Evolutionary conservation across 768 basidiomycete genomes (phyloP), one percentile per base, ranked within the genome.

Genomic region (Auriscalpium microsporum): DNA sequence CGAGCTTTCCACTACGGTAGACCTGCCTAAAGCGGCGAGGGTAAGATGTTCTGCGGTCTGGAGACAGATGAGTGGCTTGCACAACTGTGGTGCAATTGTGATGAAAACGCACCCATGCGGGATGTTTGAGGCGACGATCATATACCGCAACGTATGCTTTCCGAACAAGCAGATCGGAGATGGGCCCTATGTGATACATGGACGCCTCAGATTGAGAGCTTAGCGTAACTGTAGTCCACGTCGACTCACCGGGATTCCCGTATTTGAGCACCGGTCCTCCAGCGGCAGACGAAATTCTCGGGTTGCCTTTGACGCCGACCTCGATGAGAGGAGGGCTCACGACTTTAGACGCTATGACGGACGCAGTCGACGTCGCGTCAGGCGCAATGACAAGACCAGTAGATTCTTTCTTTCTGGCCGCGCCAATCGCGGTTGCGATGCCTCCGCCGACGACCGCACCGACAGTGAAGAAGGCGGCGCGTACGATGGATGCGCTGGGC

Each of bases 11-110:
- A 65, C 64, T 28, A 68, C 52, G 1, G 64, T 45, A 0, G 82
- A 80, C 53, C 77, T 78, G 33, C 80, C 79, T 10, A 96, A 72
- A 0, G 86, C 86, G 1, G 86, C 79, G 8, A 82, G 78, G 0
- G 93, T 96, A 37, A 99, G 75, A 67, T 98, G 94, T 68, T 99
- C 94, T 5, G 94, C 96, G 0, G 95, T 96, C 95, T 95, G 56
- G 9, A 16, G 1, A 36, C 8, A 34, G 23, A 7, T 16, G 16
- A 1, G 38, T 8, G 33, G 19, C 5, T n/a, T 16, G 8, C 44
- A 1, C 14, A 42, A 10, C 10, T 23, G 17, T 40, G 19, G 52
- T 48, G 14, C 21, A 10, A 2, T 16, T 48, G 36, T 38, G 33
- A 21, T 13, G 23, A 5, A 19, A 10, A 56, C 80, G 48, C 65